These are phyloP conservation scores for Mycena floridula DNA, from an alignment of 768 basidiomycete genomes.

Conservation along the genomic window DNA sequence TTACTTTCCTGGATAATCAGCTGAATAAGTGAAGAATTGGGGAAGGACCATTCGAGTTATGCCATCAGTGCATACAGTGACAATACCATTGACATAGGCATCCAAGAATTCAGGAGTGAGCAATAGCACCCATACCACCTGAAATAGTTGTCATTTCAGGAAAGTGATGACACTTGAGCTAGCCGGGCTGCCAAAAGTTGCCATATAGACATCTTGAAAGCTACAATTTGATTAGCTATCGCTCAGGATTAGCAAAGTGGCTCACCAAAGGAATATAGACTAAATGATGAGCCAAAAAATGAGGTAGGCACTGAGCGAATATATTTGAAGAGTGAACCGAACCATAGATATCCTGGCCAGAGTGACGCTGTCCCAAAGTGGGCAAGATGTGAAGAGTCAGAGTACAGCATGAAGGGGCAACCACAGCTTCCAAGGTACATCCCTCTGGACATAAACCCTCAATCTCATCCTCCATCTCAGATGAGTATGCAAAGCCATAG, in stretches of 20 bases:
- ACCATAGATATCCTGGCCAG: constrained; percentile 23
- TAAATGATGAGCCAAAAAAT: constrained; percentile 16
- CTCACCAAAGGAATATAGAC: constrained; percentile 21
- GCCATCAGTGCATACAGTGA: constrained; percentile 10
- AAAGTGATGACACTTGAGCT: constrained; percentile 11
- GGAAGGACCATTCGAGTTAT: constrained; percentile 8
- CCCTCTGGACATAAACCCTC: constrained; percentile 1
- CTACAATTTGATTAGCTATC: background rate
- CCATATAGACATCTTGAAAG: constrained; percentile 10
- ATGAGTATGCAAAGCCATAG: constrained; percentile 1
- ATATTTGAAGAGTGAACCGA: constrained; percentile 23
- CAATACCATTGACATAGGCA: constrained; percentile 9
- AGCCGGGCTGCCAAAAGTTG: constrained; percentile 2
- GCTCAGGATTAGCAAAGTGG: background rate
- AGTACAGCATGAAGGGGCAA: no score
- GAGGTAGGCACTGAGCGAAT: constrained; percentile 7
- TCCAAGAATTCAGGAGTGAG: constrained; percentile 10
- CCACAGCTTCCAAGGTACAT: constrained; percentile 8
- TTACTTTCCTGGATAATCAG: constrained; percentile 16
- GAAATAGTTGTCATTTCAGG: constrained; percentile 14
- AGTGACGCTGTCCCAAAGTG: constrained; percentile 11
- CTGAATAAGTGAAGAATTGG: constrained; percentile 3
- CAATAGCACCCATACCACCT: constrained; percentile 8
- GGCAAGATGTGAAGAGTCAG: constrained; percentile 13
- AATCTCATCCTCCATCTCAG: constrained; percentile 1